Percentiles rank a stretch among this genome's conserved stretches.
These are phyloP conservation scores for Ceratocystis lukuohia DNA, from an alignment of 2,329 filamentous ascomycete species.

Conservation along the genomic window DNA sequence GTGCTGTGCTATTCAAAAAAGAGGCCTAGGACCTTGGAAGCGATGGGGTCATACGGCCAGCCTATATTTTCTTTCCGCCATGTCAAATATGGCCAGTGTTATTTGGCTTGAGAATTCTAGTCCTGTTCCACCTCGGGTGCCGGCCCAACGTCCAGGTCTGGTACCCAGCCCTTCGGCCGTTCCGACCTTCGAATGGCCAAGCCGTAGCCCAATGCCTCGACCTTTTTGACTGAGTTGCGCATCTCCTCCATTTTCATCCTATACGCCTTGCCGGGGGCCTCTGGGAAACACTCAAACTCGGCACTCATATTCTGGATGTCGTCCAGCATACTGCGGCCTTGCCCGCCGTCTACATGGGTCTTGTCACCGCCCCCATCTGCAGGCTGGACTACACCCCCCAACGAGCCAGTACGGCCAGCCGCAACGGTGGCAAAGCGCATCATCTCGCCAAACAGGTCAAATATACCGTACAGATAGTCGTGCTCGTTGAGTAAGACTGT, in stretches of 20 bases:
- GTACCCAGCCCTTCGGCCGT: slow-evolving; percentile 81
- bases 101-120: neutral
- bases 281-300: slow-evolving; percentile 60
- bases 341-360: slow-evolving; percentile 10
- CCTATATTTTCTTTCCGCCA: slow-evolving; percentile 19
- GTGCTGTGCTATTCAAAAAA: no score
- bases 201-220: slow-evolving; percentile 81
- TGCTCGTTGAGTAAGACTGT: slow-evolving; percentile 47
- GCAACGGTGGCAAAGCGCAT: slow-evolving; percentile 92
- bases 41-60: no score
- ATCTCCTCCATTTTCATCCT: slow-evolving; percentile 76
- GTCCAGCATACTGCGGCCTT: slow-evolving; percentile 49
- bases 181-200: slow-evolving; percentile 78
- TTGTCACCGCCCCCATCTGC: slow-evolving; percentile 11
- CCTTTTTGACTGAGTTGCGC: slow-evolving; percentile 80
- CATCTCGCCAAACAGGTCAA: slow-evolving; percentile 88
- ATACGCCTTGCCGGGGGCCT: slow-evolving; percentile 42
- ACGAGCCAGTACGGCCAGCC: slow-evolving; percentile 58
- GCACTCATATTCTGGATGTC: slow-evolving; percentile 71
- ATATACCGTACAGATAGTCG: slow-evolving; percentile 82
- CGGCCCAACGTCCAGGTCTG: slow-evolving; percentile 43
- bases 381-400: slow-evolving; percentile 27
- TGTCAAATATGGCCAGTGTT: neutral
- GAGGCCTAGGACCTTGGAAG: no score
- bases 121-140: neutral